phyloP scores from a whole-genome alignment of 495 filamentous ascomycete genomes.

The Thermothielavioides terrestris region DNA sequence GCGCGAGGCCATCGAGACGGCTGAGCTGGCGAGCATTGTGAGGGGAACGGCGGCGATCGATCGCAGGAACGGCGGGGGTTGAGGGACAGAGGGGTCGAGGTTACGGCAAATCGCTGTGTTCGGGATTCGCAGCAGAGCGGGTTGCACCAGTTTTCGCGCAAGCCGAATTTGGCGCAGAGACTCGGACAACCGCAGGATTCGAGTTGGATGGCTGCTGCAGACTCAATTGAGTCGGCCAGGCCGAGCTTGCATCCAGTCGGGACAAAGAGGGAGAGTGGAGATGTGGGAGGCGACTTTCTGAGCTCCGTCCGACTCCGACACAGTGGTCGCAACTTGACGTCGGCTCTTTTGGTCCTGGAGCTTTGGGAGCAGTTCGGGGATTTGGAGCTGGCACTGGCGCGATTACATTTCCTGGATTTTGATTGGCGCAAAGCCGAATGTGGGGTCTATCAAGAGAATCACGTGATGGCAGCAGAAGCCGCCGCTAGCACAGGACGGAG shows the following conservation, averaged over 20 bases:
- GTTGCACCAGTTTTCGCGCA: slow-evolving; percentile 1
- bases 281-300: slow-evolving; percentile 18
- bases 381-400: slow-evolving; percentile 15
- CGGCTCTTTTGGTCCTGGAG: slow-evolving; percentile 19
- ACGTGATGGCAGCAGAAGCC: background rate
- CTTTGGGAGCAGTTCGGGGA: slow-evolving; percentile 9
- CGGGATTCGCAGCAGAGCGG: too few relatives aligned
- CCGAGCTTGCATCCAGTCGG: background rate
- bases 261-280: slow-evolving; percentile 10
- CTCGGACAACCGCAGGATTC: background rate
- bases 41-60: background rate
- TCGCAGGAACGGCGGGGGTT: background rate
- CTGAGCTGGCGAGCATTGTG: slow-evolving; percentile 23
- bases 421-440: slow-evolving; percentile 18
- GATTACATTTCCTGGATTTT: slow-evolving; percentile 27
- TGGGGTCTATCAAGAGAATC: background rate
- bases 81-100: background rate
- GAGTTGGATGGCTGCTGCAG: background rate
- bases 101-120: too few relatives aligned
- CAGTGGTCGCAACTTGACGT: too few relatives aligned
- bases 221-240: background rate
- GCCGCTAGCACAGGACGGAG: background rate
- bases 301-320: too few relatives aligned
- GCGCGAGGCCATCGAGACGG: slow-evolving; percentile 29
- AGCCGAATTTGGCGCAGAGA: background rate